Evolutionary conservation across 805 yeast species (phyloP).

Genomic region (Crinitomyces ghanaensis): DNA sequence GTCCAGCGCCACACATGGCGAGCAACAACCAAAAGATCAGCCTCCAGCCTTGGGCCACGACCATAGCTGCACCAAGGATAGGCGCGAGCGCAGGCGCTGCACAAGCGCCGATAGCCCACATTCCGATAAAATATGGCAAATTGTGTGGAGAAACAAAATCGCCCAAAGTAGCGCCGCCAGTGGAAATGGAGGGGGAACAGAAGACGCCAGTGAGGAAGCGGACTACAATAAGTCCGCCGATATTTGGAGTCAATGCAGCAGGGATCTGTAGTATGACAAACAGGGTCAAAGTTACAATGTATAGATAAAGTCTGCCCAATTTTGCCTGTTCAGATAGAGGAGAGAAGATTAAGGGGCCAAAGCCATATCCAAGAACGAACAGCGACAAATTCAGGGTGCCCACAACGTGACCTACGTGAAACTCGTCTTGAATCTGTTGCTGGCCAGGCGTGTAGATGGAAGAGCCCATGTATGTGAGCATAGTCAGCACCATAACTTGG

Average conservation of each 20-base stretch:
- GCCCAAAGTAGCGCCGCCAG: slow-evolving; percentile 60
- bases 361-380: slow-evolving; percentile 45
- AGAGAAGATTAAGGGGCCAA: slow-evolving; percentile 42
- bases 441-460: slow-evolving; percentile 43
- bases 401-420: slow-evolving; percentile 30
- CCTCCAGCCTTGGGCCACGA: slow-evolving; percentile 41
- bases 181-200: slow-evolving; percentile 73
- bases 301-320: slow-evolving; percentile 42
- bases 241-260: slow-evolving; percentile 37
- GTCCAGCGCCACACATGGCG: slow-evolving; percentile 30
- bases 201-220: slow-evolving; percentile 66
- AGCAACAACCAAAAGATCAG: slow-evolving; percentile 38
- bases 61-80: slow-evolving; percentile 40
- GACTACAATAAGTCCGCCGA: slow-evolving; percentile 38
- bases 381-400: slow-evolving; percentile 40
- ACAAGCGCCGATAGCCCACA: slow-evolving; percentile 43
- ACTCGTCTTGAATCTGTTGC: slow-evolving; percentile 33
- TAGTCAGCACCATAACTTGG: slow-evolving; percentile 32
- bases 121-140: slow-evolving; percentile 37
- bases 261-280: slow-evolving; percentile 45
- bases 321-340: slow-evolving; percentile 43
- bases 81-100: slow-evolving; percentile 49
- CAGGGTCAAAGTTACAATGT: slow-evolving; percentile 34
- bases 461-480: slow-evolving; percentile 42
- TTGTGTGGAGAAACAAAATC: slow-evolving; percentile 31